Evolutionary conservation across 441 rosid species (phyloP).

Genomic region (Erodium texanum): DNA sequence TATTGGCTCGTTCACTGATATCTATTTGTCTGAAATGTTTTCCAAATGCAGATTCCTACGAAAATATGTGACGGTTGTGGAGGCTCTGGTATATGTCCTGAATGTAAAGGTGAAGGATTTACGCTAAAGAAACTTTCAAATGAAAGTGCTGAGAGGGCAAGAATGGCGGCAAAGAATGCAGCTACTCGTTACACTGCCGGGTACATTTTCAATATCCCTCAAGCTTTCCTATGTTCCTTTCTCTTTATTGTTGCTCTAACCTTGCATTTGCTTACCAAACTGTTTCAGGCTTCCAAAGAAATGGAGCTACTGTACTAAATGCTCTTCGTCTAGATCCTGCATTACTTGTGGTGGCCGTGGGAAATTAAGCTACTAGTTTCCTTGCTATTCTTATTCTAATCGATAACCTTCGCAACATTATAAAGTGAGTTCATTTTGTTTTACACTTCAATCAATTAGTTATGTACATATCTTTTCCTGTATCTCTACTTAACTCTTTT

Average conservation of each 20-base stretch:
- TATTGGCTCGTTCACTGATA: neutral
- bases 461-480: neutral
- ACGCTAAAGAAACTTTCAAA: constrained; percentile 67
- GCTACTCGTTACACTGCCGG: constrained; percentile 93
- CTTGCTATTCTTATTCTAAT: neutral
- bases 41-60: constrained; percentile 38
- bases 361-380: constrained; percentile 39
- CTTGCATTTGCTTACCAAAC: constrained; percentile 5
- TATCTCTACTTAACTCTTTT: neutral
- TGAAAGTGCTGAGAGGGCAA: constrained; percentile 61
- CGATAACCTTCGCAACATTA: too few relatives aligned
- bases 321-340: constrained; percentile 74
- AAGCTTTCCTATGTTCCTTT: neutral
- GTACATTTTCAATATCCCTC: constrained; percentile 30
- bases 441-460: neutral
- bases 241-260: neutral
- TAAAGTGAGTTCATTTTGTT: neutral
- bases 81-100: constrained; percentile 80
- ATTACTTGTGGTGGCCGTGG: constrained; percentile 69
- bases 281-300: constrained; percentile 82
- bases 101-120: constrained; percentile 88
- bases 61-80: constrained; percentile 62
- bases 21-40: neutral
- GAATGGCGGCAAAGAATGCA: constrained; percentile 63
- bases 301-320: constrained; percentile 93